Evolutionary conservation across 192 early-diverging fungal species (phyloP).

Genomic region (Phycomyces nitens): DNA sequence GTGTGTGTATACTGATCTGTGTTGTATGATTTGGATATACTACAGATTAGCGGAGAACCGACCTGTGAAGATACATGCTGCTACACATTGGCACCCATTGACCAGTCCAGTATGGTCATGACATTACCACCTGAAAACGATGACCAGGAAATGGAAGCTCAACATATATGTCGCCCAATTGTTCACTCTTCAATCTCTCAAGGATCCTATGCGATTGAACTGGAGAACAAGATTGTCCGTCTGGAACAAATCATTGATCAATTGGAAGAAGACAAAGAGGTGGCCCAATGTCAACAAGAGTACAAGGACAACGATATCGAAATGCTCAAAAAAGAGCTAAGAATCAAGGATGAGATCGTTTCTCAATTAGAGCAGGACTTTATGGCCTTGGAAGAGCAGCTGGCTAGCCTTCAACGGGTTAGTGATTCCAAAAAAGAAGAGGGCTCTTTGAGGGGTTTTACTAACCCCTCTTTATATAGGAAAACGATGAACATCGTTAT

Average conservation of each 20-base stretch:
- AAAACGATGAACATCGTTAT: background rate
- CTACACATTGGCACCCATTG: slow-evolving; percentile 31
- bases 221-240: slow-evolving; percentile 27
- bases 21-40: background rate
- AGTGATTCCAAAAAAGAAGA: background rate
- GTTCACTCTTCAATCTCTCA: slow-evolving; percentile 35
- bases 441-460: too few relatives aligned
- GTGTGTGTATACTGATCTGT: background rate
- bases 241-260: slow-evolving; percentile 32
- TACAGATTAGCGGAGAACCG: slow-evolving; percentile 31
- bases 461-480: too few relatives aligned
- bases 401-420: slow-evolving; percentile 33
- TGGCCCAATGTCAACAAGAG: slow-evolving; percentile 16
- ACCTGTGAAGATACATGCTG: slow-evolving; percentile 36
- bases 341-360: slow-evolving; percentile 35
- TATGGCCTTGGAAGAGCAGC: slow-evolving; percentile 28
- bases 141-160: slow-evolving; percentile 31
- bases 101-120: slow-evolving; percentile 34
- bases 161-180: slow-evolving; percentile 40
- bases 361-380: slow-evolving; percentile 40
- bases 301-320: slow-evolving; percentile 34
- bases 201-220: slow-evolving; percentile 32
- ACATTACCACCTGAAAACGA: slow-evolving; percentile 32
- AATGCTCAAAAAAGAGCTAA: slow-evolving; percentile 37
- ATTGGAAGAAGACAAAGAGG: slow-evolving; percentile 33